These are phyloP conservation scores for Aspergillus sp. DNA, from an alignment of 2,329 filamentous ascomycete species.

Conservation along the genomic window DNA sequence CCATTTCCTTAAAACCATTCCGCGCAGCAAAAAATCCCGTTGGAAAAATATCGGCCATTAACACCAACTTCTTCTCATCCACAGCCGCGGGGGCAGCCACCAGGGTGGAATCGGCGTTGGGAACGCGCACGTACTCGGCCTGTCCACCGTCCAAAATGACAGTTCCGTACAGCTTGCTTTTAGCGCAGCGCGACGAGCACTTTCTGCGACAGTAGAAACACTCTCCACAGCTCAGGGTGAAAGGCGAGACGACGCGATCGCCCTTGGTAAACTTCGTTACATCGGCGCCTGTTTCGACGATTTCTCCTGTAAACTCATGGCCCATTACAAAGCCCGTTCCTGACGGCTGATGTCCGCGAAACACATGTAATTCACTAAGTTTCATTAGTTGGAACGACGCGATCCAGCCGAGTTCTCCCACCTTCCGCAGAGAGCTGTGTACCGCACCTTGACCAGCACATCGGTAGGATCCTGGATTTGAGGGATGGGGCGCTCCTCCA, in stretches of 20 bases:
- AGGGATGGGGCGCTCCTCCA: constrained; percentile 76
- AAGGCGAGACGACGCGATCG: constrained; percentile 76
- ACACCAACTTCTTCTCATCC: constrained; percentile 68
- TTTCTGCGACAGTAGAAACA: constrained; percentile 82
- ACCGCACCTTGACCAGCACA: constrained; percentile 75
- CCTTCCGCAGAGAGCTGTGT: constrained; percentile 83
- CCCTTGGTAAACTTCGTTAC: constrained; percentile 63
- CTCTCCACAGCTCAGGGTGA: constrained; percentile 70
- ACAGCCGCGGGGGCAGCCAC: constrained; percentile 67
- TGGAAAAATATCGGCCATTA: constrained; percentile 85
- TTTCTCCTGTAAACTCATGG: constrained; percentile 80
- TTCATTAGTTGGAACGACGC: neutral
- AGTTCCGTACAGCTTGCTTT: constrained; percentile 68
- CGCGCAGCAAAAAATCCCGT: constrained; percentile 18
- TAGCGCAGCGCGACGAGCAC: constrained; percentile 70
- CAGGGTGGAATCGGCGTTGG: constrained; percentile 73
- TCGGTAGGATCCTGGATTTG: constrained; percentile 68
- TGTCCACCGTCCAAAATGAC: constrained; percentile 69
- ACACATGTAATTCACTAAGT: constrained; percentile 72
- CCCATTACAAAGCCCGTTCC: constrained; percentile 62
- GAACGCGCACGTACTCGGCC: constrained; percentile 77
- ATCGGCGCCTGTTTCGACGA: constrained; percentile 60
- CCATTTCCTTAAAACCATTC: constrained; percentile 13
- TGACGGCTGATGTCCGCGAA: constrained; percentile 73
- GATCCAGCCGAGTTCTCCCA: constrained; percentile 34